These are phyloP conservation scores for Cylindrodendrum hubeiense DNA, from an alignment of 2,329 filamentous ascomycete species.

Conservation along the genomic window DNA sequence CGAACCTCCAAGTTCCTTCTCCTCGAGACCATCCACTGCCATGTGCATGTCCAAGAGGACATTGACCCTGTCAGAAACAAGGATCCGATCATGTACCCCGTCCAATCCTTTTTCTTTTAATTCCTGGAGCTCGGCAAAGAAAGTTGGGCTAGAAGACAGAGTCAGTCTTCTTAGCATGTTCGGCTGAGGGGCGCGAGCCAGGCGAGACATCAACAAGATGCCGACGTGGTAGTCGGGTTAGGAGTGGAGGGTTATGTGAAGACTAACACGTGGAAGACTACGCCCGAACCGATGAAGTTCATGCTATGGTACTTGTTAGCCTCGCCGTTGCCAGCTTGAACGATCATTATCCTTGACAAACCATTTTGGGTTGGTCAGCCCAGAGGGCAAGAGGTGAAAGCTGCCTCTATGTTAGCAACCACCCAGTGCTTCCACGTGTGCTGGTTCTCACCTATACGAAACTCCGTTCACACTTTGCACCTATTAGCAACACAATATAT, in stretches of 20 bases:
- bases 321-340: conserved; percentile 24
- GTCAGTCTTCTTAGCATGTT: conserved; percentile 40
- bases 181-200: conserved; percentile 35
- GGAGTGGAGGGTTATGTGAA: conserved; percentile 30
- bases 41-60: conserved; percentile 75
- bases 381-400: conserved; percentile 75
- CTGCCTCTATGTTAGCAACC: conserved; percentile 50
- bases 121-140: conserved; percentile 57
- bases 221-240: conserved; percentile 24
- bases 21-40: conserved; percentile 77
- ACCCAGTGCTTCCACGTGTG: conserved; percentile 22
- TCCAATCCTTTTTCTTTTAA: conserved; percentile 54
- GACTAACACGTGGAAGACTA: conserved; percentile 71
- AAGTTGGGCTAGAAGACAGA: conserved; percentile 47
- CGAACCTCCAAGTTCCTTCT: conserved; percentile 59
- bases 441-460: conserved; percentile 49
- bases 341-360: conserved; percentile 28
- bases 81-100: conserved; percentile 62
- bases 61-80: conserved; percentile 73
- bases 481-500: conserved; percentile 26
- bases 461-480: conserved; percentile 47
- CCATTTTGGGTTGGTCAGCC: conserved; percentile 76
- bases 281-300: conserved; percentile 80
- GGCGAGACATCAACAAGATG: conserved; percentile 37
- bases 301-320: conserved; percentile 52